phyloP scores from a whole-genome alignment of 2,329 filamentous ascomycete species.

The Pestalotiopsis sp. region DNA sequence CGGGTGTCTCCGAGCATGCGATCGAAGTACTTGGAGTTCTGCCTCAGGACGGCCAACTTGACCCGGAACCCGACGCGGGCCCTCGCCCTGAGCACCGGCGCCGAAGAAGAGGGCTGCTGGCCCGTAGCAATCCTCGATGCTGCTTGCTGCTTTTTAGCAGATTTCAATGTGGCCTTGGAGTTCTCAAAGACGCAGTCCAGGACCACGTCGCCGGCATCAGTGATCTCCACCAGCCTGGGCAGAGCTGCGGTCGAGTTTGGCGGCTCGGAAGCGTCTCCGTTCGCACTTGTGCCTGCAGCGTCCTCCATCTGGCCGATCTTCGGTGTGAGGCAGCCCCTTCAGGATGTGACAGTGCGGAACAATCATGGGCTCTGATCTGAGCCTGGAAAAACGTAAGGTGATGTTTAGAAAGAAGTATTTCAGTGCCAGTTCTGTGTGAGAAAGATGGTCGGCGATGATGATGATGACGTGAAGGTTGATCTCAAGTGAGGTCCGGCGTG shows the following conservation, averaged over 20 bases:
- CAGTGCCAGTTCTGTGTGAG: too few species aligned
- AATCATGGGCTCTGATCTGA: conserved; percentile 30
- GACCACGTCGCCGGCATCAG: conserved; percentile 63
- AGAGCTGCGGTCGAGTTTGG: conserved; percentile 21
- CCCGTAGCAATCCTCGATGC: conserved; percentile 26
- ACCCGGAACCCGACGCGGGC: conserved; percentile 61
- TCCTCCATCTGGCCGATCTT: conserved; percentile 37
- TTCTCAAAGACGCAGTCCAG: conserved; percentile 69
- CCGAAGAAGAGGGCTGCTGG: conserved; percentile 20
- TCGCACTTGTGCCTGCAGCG: conserved; percentile 19
- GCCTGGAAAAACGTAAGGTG: neutral
- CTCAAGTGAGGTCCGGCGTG: too few species aligned
- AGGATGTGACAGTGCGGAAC: conserved; percentile 25
- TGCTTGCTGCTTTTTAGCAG: conserved; percentile 43
- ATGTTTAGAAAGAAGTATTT: neutral
- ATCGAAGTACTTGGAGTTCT: conserved; percentile 70
- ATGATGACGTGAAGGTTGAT: too few species aligned
- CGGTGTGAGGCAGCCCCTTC: conserved; percentile 37
- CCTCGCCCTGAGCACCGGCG: conserved; percentile 37
- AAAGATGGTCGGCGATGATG: too few species aligned
- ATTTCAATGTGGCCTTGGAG: conserved; percentile 51
- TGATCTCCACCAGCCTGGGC: conserved; percentile 51
- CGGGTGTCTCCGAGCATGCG: conserved; percentile 65
- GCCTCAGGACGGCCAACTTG: conserved; percentile 55
- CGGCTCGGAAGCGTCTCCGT: conserved; percentile 20